Evolutionary conservation across 768 basidiomycete genomes (phyloP).

Genomic region (Collybia sordida): DNA sequence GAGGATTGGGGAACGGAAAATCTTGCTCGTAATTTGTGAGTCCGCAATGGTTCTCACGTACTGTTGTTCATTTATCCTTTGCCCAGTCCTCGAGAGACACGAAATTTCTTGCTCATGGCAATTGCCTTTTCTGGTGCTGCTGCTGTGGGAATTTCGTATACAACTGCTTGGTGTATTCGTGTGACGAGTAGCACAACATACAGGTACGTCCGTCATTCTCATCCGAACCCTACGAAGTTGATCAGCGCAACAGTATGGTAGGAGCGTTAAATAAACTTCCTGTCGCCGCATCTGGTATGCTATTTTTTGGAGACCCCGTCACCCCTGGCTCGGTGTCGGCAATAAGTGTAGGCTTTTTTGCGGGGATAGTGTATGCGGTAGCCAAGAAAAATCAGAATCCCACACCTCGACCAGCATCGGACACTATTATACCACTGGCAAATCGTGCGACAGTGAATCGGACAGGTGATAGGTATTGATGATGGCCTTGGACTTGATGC

Average conservation of each 20-base stretch:
- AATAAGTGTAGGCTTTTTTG: constrained; percentile 85
- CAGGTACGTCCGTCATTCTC: constrained; percentile 48
- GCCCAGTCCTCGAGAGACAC: constrained; percentile 77
- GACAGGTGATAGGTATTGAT: constrained; percentile 8
- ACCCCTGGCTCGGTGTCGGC: constrained; percentile 89
- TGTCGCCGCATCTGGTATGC: constrained; percentile 97
- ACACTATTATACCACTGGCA: constrained; percentile 62
- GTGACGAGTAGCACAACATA: constrained; percentile 98
- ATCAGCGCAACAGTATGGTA: constrained; percentile 76
- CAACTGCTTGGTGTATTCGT: constrained; percentile 98
- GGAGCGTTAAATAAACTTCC: constrained; percentile 97
- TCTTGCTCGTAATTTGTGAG: constrained; percentile 86
- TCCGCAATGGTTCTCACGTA: constrained; percentile 8
- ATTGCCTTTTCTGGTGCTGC: constrained; percentile 98
- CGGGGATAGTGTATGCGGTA: constrained; percentile 88
- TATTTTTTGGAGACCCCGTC: constrained; percentile 92
- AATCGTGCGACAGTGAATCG: constrained; percentile 28
- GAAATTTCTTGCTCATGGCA: constrained; percentile 75
- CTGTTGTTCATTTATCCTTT: constrained; percentile 1
- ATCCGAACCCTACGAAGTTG: neutral
- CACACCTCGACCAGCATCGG: constrained; percentile 53
- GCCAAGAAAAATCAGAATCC: constrained; percentile 95
- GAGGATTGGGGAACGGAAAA: constrained; percentile 90
- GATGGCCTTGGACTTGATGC: too few species aligned
- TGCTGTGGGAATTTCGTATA: constrained; percentile 96